These are phyloP conservation scores for Abortiporus biennis DNA, from an alignment of 1,284 basidiomycete genomes.

Conservation along the genomic window DNA sequence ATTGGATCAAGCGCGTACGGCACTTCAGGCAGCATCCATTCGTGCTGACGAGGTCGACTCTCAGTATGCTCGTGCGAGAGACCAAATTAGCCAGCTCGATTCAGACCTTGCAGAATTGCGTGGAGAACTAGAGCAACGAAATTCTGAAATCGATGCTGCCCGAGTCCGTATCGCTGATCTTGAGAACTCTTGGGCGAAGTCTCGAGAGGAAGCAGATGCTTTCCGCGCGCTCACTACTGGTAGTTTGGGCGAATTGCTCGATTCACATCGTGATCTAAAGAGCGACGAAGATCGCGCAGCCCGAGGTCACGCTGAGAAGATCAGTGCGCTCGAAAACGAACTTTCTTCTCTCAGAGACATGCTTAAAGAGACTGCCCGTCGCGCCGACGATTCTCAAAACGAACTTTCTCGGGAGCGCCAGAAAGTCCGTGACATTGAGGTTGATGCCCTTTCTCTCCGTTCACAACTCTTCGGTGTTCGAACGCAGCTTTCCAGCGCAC, in stretches of 20 bases:
- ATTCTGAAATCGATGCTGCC: slow-evolving; percentile 68
- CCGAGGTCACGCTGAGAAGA: slow-evolving; percentile 74
- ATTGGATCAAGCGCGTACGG: slow-evolving; percentile 79
- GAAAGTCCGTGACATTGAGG: slow-evolving; percentile 62
- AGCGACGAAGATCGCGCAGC: slow-evolving; percentile 72
- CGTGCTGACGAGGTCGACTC: slow-evolving; percentile 82
- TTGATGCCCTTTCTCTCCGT: slow-evolving; percentile 64
- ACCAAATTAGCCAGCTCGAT: slow-evolving; percentile 66
- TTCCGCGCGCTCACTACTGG: slow-evolving; percentile 81
- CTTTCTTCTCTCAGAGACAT: slow-evolving; percentile 66
- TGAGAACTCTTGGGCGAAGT: slow-evolving; percentile 83
- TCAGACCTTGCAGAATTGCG: slow-evolving; percentile 71
- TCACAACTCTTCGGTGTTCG: slow-evolving; percentile 78
- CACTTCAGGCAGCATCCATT: slow-evolving; percentile 69
- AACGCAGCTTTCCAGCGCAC: slow-evolving; percentile 66
- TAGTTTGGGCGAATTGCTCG: slow-evolving; percentile 78
- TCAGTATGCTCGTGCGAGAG: slow-evolving; percentile 64
- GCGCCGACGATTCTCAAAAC: slow-evolving; percentile 62
- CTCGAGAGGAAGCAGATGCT: slow-evolving; percentile 85
- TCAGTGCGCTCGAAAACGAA: slow-evolving; percentile 78
- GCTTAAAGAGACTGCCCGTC: slow-evolving; percentile 72
- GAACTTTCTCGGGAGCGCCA: slow-evolving; percentile 70
- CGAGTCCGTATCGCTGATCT: slow-evolving; percentile 63
- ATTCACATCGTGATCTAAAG: slow-evolving; percentile 75
- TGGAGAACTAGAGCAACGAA: slow-evolving; percentile 71